Evolutionary conservation across 176 grass and related monocot species (phyloP), one percentile per base, ranked within the genome.

Genomic region (Miscanthus lutarioriparius): DNA sequence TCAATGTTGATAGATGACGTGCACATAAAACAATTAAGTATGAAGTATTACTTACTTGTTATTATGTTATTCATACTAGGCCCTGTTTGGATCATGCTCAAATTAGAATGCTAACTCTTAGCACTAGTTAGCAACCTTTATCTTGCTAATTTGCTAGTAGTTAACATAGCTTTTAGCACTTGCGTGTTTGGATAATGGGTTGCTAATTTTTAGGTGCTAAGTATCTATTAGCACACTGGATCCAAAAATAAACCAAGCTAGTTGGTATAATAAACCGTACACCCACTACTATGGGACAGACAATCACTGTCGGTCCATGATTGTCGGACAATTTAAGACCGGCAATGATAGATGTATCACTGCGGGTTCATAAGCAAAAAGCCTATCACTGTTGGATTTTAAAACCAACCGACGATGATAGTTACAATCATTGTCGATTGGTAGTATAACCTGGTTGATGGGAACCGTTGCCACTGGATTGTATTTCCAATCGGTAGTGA

Each of bases 1-100:
- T 74, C 70, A 72, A 45, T 45, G 70, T 72, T 27, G 44, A 28
- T 49, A 33, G 44, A 74, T 51, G 72, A 72, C 39, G 40, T 45
- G 16, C 72, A 30, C 0, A 56, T 45, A 17, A 49, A 49, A 51
- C 14, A 32, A 45, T 16, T 44, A 44, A 72, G 10, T 72, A 44
- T 25, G 23, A 13, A 49, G 7, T 19, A 74, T 45, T 28, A 27
- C 5, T 72, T 23, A 56, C 7, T 45, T 56, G 0, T 53, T 54
- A 41, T 10, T 41, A 69, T 37, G 8, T 40, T 44, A 45, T 47
- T 72, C 23, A 17, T 9, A 26, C 5, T 71, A 69, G 10, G 48
- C 16, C 16, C 20, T 39, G 3, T 19, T 39, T n/a, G 22, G 9
- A 51, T 54, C 19, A 56, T 56, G 49, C 1, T 56, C 19, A 51